These are phyloP conservation scores for Debaryomyces subglobosus DNA, from an alignment of 1,139 yeast species.

Conservation along the genomic window DNA sequence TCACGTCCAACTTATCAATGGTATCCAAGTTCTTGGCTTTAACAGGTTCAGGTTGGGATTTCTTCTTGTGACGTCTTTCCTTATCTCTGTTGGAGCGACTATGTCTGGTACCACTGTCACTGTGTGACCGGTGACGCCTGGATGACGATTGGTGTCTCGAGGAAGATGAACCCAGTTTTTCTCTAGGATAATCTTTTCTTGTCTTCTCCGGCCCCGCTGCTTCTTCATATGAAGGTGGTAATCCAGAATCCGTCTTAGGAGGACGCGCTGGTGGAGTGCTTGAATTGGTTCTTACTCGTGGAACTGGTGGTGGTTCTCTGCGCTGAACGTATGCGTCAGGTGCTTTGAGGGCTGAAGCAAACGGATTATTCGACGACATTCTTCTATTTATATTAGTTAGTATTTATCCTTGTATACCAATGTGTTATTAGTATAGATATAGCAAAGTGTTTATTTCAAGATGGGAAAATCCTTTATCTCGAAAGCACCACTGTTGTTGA, in stretches of 20 bases:
- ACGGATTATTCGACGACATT: conserved; percentile 61
- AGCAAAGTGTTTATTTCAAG: neutral
- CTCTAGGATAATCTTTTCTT: conserved; percentile 53
- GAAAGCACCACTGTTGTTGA: neutral
- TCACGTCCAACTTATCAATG: conserved; percentile 91
- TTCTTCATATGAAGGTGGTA: conserved; percentile 70
- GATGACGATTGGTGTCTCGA: conserved; percentile 22
- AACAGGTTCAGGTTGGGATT: conserved; percentile 44
- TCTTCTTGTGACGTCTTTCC: conserved; percentile 23
- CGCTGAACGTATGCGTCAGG: conserved; percentile 39
- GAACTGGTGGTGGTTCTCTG: conserved; percentile 39
- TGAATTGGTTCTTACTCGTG: conserved; percentile 12
- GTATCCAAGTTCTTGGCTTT: conserved; percentile 76
- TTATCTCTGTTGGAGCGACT: conserved; percentile 14
- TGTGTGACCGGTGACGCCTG: conserved; percentile 21
- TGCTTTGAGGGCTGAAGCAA: conserved; percentile 49
- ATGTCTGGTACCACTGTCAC: conserved; percentile 16
- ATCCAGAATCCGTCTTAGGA: conserved; percentile 28
- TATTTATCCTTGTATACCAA: conserved; percentile 14
- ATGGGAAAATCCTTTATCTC: neutral
- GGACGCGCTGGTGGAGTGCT: conserved; percentile 36
- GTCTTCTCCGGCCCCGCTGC: conserved; percentile 55
- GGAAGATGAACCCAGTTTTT: conserved; percentile 38
- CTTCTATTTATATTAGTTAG: conserved; percentile 33
- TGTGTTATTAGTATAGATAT: neutral